Conservation (phyloP, 2,329 filamentous ascomycete genomes). For the Albophoma yamanashiensis region DNA sequence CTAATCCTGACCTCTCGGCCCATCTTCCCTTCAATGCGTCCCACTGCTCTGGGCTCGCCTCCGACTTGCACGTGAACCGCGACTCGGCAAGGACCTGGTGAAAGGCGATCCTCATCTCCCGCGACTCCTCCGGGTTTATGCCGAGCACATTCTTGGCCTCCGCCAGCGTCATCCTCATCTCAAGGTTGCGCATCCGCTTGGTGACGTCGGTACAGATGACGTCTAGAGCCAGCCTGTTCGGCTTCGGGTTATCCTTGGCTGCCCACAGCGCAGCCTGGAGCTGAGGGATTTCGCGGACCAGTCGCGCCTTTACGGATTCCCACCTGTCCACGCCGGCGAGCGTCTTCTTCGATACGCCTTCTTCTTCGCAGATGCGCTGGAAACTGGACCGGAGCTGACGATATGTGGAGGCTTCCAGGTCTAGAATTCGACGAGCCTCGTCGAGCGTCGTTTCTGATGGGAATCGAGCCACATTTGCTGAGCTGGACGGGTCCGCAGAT, state of each 20-base stretch:
- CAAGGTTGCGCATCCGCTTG: slow-evolving; percentile 60
- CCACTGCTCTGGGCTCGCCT: slow-evolving; percentile 63
- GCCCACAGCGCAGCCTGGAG: slow-evolving; percentile 51
- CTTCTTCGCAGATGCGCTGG: slow-evolving; percentile 56
- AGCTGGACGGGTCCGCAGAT: slow-evolving; percentile 55
- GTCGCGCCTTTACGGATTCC: slow-evolving; percentile 57
- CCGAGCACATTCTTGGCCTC: slow-evolving; percentile 57
- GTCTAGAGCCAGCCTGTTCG: slow-evolving; percentile 61
- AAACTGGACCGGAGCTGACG: slow-evolving; percentile 55
- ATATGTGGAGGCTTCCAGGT: slow-evolving; percentile 54
- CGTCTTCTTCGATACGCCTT: slow-evolving; percentile 65
- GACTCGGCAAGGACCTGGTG: slow-evolving; percentile 54
- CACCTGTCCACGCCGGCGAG: slow-evolving; percentile 61
- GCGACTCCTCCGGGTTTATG: slow-evolving; percentile 32
- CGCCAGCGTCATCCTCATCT: slow-evolving; percentile 57
- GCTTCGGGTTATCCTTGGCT: slow-evolving; percentile 45
- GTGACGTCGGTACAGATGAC: slow-evolving; percentile 74
- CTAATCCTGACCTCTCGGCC: slow-evolving; percentile 45
- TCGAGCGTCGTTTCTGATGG: slow-evolving; percentile 76
- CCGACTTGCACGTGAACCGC: slow-evolving; percentile 62
- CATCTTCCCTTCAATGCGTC: slow-evolving; percentile 57
- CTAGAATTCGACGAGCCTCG: slow-evolving; percentile 61
- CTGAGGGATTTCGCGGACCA: slow-evolving; percentile 54
- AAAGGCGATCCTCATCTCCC: slow-evolving; percentile 55
- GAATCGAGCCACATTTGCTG: slow-evolving; percentile 63